Percentiles rank a stretch among this genome's conserved stretches.
Conservation (phyloP, 352 stramenopile genomes). For the Salisapilia sapeloensis region DNA sequence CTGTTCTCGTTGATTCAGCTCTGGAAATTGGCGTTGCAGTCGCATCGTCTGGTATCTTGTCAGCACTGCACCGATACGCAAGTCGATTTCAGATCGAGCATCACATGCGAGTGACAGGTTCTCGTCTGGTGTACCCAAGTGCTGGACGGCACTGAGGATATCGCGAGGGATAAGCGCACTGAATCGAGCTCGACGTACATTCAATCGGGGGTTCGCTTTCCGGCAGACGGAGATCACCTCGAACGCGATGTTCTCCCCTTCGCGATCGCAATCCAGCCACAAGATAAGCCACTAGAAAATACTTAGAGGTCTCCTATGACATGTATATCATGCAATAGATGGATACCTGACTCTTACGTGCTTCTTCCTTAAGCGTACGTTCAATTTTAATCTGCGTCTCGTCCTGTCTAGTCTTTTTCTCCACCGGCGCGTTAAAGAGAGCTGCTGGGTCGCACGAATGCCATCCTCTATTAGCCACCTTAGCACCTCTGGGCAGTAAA, state of each 20-base stretch:
- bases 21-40: conserved; percentile 72
- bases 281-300: conserved; percentile 77
- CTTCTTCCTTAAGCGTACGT: conserved; percentile 81
- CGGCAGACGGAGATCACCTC: conserved; percentile 88
- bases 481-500: too few species aligned
- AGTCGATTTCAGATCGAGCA: conserved; percentile 89
- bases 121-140: conserved; percentile 63
- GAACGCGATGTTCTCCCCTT: conserved; percentile 99
- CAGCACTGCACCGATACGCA: conserved; percentile 88
- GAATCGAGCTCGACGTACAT: conserved; percentile 83
- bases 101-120: conserved; percentile 75
- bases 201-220: conserved; percentile 44
- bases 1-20: conserved; percentile 44
- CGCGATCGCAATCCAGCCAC: conserved; percentile 99
- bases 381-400: conserved; percentile 81
- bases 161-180: conserved; percentile 87
- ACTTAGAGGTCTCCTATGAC: too few species aligned
- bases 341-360: conserved; percentile 48
- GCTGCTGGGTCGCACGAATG: conserved; percentile 84
- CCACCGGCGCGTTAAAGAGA: conserved; percentile 86
- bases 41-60: conserved; percentile 92
- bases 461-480: conserved; percentile 73
- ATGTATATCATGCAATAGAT: background rate
- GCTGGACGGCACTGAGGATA: conserved; percentile 79
- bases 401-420: conserved; percentile 67